These are phyloP conservation scores for Aspergillus tanneri DNA, from an alignment of 2,329 filamentous ascomycete genomes.

Conservation along the genomic window DNA sequence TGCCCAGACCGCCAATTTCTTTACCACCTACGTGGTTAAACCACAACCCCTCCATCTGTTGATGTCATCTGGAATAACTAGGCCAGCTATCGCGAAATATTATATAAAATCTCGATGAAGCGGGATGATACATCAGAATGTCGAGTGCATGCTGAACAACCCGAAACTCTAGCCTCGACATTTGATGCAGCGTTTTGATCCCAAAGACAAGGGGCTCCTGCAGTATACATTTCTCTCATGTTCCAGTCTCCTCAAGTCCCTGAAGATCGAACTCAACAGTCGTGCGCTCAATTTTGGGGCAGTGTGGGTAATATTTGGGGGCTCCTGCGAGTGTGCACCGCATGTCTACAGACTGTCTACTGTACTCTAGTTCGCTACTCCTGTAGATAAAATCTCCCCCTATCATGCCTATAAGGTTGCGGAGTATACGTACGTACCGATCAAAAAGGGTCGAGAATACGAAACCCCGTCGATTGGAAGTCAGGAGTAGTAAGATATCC, in stretches of 20 bases:
- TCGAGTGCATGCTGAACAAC: too few relatives aligned
- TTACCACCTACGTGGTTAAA: neutral
- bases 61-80: neutral
- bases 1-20: neutral
- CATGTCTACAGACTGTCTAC: neutral
- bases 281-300: neutral
- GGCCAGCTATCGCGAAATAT: neutral
- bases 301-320: neutral
- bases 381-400: too few relatives aligned
- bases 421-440: too few relatives aligned
- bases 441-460: neutral
- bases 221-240: neutral
- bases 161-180: neutral
- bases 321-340: neutral
- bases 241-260: neutral
- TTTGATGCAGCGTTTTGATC: neutral
- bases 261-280: constrained; percentile 6
- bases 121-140: too few relatives aligned
- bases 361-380: too few relatives aligned
- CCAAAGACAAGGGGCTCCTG: neutral
- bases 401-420: too few relatives aligned
- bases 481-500: neutral
- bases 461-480: neutral
- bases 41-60: neutral
- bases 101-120: too few relatives aligned